Evolutionary conservation across 805 yeast genomes (phyloP).

Genomic region (Wickerhamiella alocasiicola): DNA sequence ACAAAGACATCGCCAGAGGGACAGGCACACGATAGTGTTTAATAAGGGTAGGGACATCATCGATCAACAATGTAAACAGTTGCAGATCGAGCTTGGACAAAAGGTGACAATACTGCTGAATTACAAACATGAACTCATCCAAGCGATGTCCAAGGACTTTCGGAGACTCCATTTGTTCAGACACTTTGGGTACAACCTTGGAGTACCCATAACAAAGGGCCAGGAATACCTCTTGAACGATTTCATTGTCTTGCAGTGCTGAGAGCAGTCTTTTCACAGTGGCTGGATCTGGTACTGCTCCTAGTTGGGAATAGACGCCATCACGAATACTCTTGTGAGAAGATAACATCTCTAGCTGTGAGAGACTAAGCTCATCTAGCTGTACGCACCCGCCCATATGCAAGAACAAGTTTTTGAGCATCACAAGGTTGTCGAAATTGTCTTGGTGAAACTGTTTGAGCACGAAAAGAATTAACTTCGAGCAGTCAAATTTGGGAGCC

Average conservation of each 20-base stretch:
- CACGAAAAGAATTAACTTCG: constrained; percentile 48
- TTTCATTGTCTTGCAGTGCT: constrained; percentile 30
- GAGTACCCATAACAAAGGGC: constrained; percentile 39
- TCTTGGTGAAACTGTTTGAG: constrained; percentile 50
- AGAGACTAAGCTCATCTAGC: constrained; percentile 48
- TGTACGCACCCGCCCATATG: constrained; percentile 68
- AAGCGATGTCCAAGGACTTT: constrained; percentile 59
- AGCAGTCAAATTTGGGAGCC: constrained; percentile 44
- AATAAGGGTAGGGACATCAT: constrained; percentile 19
- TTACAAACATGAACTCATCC: constrained; percentile 59
- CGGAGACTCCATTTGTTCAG: constrained; percentile 35
- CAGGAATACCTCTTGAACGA: constrained; percentile 53
- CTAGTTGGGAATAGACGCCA: constrained; percentile 31
- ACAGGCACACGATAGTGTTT: constrained; percentile 23
- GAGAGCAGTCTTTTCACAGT: constrained; percentile 32
- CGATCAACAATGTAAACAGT: constrained; percentile 13
- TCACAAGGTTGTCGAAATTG: constrained; percentile 46
- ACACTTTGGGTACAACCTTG: neutral
- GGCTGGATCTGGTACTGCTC: constrained; percentile 1
- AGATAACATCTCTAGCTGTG: constrained; percentile 49
- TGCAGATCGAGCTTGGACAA: constrained; percentile 34
- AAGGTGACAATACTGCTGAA: constrained; percentile 52
- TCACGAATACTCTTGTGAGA: constrained; percentile 29
- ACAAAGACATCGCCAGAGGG: constrained; percentile 63
- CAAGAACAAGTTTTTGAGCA: constrained; percentile 40